Evolutionary conservation across 768 basidiomycete species (phyloP).

Genomic region (Russula sp.): DNA sequence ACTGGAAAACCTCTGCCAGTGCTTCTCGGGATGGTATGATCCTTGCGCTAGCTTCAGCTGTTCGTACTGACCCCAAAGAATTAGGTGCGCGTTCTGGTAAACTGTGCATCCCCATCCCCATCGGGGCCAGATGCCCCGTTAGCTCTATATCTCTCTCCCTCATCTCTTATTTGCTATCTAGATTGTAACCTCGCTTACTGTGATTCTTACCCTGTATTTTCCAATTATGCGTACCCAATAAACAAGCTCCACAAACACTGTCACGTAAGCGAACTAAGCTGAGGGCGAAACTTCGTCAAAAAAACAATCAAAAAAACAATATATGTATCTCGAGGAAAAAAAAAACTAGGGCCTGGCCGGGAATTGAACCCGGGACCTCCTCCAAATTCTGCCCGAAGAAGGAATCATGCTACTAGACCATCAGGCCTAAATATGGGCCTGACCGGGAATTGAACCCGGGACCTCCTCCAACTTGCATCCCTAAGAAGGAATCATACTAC

Average conservation of each 20-base stretch:
- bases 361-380: constrained; percentile 90
- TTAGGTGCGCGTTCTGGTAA: constrained; percentile 46
- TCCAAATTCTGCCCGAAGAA: constrained; percentile 43
- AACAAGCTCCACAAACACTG: background rate
- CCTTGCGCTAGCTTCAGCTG: background rate
- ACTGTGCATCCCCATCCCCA: background rate
- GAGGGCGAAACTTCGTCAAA: background rate
- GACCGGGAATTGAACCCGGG: constrained; percentile 86
- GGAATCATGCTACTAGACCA: constrained; percentile 31
- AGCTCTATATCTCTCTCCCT: background rate
- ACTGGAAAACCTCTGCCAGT: constrained; percentile 93
- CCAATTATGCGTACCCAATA: constrained; percentile 1
- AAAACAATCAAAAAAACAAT: background rate
- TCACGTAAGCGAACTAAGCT: background rate
- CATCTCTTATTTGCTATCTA: constrained; percentile 26
- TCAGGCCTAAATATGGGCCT: constrained; percentile 46
- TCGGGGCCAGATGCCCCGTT: background rate
- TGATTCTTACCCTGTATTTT: constrained; percentile 8
- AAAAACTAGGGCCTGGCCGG: constrained; percentile 60
- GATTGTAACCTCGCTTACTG: constrained; percentile 4
- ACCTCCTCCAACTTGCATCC: constrained; percentile 61
- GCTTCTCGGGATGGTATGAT: constrained; percentile 88
- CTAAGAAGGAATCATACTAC: constrained; percentile 31
- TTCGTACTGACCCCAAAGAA: constrained; percentile 1
- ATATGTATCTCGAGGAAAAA: background rate